Conservation (phyloP, 352 stramenopile species). For the Elongisporangium prolatum region DNA sequence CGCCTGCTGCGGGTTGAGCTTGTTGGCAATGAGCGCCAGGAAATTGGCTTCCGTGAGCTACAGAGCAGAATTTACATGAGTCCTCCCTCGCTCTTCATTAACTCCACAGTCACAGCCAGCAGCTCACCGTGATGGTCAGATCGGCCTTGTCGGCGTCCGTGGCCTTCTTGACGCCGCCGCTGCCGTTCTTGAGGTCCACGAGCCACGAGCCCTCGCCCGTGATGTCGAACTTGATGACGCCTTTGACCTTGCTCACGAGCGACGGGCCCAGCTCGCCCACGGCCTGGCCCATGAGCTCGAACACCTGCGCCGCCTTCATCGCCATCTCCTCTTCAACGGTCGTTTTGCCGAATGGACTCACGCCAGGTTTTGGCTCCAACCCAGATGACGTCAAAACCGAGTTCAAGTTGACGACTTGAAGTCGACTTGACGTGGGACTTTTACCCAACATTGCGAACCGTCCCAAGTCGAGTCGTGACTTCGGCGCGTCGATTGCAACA, state of each 20-base stretch:
- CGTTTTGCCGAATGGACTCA: neutral
- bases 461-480: neutral
- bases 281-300: conserved; percentile 61
- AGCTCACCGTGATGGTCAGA: conserved; percentile 56
- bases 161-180: conserved; percentile 47
- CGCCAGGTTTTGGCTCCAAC: neutral
- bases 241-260: conserved; percentile 74
- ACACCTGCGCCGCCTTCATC: conserved; percentile 50
- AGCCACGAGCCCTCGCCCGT: conserved; percentile 59
- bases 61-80: neutral
- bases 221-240: conserved; percentile 80
- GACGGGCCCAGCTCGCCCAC: conserved; percentile 64
- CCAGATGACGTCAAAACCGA: neutral
- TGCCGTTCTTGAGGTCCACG: conserved; percentile 75
- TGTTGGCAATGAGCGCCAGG: conserved; percentile 75
- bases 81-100: neutral
- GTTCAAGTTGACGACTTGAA: neutral
- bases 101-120: neutral
- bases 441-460: neutral
- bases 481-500: neutral
- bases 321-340: conserved; percentile 18
- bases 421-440: neutral
- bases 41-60: conserved; percentile 73
- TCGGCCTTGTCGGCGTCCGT: conserved; percentile 59
- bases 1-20: conserved; percentile 91